Base-by-base conservation (phyloP, 108 stramenopile species). In the Cyclotella choctawhatcheeana region DNA sequence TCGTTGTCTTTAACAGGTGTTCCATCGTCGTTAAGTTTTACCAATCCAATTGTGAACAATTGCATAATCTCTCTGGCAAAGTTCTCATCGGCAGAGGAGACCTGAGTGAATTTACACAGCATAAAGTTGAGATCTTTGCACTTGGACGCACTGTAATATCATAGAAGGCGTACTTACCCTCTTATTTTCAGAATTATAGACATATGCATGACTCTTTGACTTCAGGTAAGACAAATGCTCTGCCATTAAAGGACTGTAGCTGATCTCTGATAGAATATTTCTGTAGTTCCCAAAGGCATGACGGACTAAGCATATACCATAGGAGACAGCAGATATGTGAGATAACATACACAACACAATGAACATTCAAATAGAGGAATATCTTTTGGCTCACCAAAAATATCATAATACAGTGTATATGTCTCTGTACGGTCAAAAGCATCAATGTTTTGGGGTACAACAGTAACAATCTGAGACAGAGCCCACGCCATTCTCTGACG, bases 401-500 rank as follows among this genome's bases (percentile, higher is more conserved):
- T 83, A 68, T 86, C 86, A 68, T 82, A 86, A 63, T 58, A 84
- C 10, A 67, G 29, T 7, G 54, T 31, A 35, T 69, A 83, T 0
- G 75, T 20, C 40, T 86, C 85, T 20, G 82, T 83, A 10, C 34
- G 7, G 0, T 40, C 53, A 2, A 59, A 32, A 0, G 52, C 71
- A 61, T 77, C 74, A 33, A 82, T 77, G 55, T 77, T 77, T 0
- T 10, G 0, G 0, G 71, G 71, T 2, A 82, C 72, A 5, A 67
- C 58, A 3, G 66, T 73, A 31, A 79, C n/a, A 20, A 79, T 79
- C 51, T 70, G 69, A 31, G 69, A 47, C 5, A 94, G 62, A 0
- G 88, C 90, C 88, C 88, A 92, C 29, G 93, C 93, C 52, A 92
- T 72, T 13, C 91, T 71, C 64, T 94, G 93, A 20, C 93, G 71